Evolutionary conservation across 352 stramenopile species (phyloP), one percentile per base, ranked within the genome.

Genomic region (Pythium scleroteichum): DNA sequence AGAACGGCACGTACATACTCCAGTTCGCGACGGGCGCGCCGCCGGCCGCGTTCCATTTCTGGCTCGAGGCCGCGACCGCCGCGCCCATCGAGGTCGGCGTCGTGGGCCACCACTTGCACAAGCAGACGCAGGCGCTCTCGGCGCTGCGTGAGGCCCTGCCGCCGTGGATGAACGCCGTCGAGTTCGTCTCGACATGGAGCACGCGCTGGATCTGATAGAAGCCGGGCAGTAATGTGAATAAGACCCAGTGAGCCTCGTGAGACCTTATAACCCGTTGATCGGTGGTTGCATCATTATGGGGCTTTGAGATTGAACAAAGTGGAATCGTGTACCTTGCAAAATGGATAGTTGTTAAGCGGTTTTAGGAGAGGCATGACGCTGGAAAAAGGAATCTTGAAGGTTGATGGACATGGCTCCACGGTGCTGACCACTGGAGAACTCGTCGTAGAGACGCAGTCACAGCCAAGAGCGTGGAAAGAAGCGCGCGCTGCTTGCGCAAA

Each of bases 1-100:
- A 80, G 24, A 73, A 88, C 49, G 83, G 86, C 54, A 76, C 74
- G 17, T 92, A 92, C 55, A 87, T 92, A 44, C 62, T 92, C 44
- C 83, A 92, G 55, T 86, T 92, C 44, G 77, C 76, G 42, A 87
- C 73, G 7, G 83, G 83, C 20, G 71, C 62, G 5, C 53, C 84
- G 32, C 77, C 80, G 0, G 72, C 80, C 5, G 79, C 57, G 13
- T 90, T 90, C 48, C 77, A 92, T 53, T 92, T 90, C 58, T 92
- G 83, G 83, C 75, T 92, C 62, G 83, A 92, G 59, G 79, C 77
- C 0, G 74, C 79, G 66, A 71, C 65, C 13, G 69, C 73, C 22
- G 54, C 65, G 0, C 62, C 71, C 6, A 84, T 92, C 44, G 72
- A 87, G 49, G 71, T 84, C 8, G 82, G 73, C 38, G 73, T 88